Percentiles rank a stretch among this genome's conserved stretches.
These are phyloP conservation scores for Pestalotiopsis sp. DNA, from an alignment of 2,329 filamentous ascomycete genomes.

Conservation along the genomic window DNA sequence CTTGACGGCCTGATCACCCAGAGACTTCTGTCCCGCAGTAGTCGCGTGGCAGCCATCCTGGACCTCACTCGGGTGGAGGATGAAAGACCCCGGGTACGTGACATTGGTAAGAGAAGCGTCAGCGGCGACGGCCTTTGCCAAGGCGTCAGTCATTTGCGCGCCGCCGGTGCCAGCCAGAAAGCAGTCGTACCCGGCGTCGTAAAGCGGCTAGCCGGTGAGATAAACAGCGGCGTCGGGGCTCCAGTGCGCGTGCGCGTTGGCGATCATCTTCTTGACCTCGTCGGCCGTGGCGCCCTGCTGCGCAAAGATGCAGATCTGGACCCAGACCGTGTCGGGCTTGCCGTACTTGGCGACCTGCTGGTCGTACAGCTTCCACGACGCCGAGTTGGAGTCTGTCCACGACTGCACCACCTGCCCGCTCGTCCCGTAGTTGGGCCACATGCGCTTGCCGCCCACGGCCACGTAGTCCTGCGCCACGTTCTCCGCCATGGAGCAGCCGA, in stretches of 20 bases:
- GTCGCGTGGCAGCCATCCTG: conserved; percentile 30
- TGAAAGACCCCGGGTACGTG: conserved; percentile 26
- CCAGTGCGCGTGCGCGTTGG: conserved; percentile 29
- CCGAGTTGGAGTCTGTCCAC: conserved; percentile 27
- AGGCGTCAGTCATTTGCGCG: conserved; percentile 18
- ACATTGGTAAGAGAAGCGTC: conserved; percentile 20
- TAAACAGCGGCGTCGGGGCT: conserved; percentile 25
- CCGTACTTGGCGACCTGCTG: conserved; percentile 24
- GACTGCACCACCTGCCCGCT: conserved; percentile 29
- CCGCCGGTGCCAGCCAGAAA: conserved; percentile 22
- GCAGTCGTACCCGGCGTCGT: conserved; percentile 24
- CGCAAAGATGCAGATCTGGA: conserved; percentile 32
- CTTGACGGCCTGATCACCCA: conserved; percentile 24
- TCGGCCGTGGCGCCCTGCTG: conserved; percentile 28
- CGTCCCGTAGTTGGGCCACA: conserved; percentile 32
- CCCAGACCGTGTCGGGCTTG: conserved; percentile 26
- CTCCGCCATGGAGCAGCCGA: conserved; percentile 32
- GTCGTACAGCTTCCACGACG: conserved; percentile 27
- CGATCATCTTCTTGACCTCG: conserved; percentile 29
- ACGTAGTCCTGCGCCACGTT: conserved; percentile 32
- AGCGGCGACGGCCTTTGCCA: conserved; percentile 25
- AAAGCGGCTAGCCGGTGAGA: conserved; percentile 32
- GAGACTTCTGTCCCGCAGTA: conserved; percentile 24
- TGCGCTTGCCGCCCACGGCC: conserved; percentile 22
- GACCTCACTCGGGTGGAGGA: conserved; percentile 25